phyloP scores from a whole-genome alignment of 768 basidiomycete genomes.

The Auricularia cornea region DNA sequence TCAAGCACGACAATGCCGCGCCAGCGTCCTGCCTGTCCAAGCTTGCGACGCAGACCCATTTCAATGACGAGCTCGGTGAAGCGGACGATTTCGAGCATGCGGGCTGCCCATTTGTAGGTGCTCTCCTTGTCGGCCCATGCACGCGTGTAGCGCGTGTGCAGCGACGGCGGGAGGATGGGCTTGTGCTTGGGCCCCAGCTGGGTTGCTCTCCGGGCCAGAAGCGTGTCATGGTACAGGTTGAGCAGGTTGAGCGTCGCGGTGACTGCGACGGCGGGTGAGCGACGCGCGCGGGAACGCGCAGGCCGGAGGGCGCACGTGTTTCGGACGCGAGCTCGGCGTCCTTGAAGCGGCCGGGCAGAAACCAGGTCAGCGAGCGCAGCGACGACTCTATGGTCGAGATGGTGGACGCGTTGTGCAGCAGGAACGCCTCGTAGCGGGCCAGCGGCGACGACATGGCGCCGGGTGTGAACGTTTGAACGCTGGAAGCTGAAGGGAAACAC shows the following conservation, averaged over 20 bases:
- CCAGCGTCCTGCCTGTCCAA: constrained; percentile 60
- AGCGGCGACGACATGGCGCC: constrained; percentile 8
- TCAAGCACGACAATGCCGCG: constrained; percentile 71
- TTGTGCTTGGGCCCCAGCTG: constrained; percentile 54
- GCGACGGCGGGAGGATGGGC: constrained; percentile 64
- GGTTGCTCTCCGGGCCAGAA: constrained; percentile 62
- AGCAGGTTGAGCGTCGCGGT: constrained; percentile 80
- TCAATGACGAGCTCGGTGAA: constrained; percentile 82
- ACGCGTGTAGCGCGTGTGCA: constrained; percentile 83
- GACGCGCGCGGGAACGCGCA: constrained; percentile 5
- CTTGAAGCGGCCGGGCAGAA: constrained; percentile 92
- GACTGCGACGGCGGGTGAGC: constrained; percentile 41
- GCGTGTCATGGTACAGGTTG: constrained; percentile 91
- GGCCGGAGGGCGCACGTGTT: constrained; percentile 52
- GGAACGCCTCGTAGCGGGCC: constrained; percentile 66
- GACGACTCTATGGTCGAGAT: constrained; percentile 86
- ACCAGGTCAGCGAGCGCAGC: constrained; percentile 86
- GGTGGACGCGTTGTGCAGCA: constrained; percentile 76
- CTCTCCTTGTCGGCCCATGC: constrained; percentile 69
- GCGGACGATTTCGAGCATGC: constrained; percentile 65
- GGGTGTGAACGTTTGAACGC: background rate
- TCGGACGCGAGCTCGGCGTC: constrained; percentile 96
- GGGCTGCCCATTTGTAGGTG: constrained; percentile 71
- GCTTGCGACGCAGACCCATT: constrained; percentile 74
- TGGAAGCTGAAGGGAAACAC: no score